Evolutionary conservation across 345 rosid genomes (phyloP), one percentile per base, ranked within the genome.

Genomic region (Salix udensis): DNA sequence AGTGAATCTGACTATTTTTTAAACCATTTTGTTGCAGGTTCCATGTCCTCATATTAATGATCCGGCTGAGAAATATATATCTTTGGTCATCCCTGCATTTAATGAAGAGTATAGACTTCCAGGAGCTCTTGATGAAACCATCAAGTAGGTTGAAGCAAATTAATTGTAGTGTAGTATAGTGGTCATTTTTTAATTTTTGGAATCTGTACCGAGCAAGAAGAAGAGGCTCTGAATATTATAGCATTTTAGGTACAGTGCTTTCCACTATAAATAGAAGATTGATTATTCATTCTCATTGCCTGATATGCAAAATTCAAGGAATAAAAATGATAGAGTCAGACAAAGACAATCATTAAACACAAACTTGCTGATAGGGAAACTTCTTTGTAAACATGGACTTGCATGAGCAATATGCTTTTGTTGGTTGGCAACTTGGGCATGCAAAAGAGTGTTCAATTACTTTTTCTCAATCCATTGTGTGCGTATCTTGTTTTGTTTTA

Each of bases 51-150:
- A 78, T 80, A 72, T 92, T 50, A 73, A 75, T 14, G 92, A 96
- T 77, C 97, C 98, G 24, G 89, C 97, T 0, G 90, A 87, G 75
- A 93, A 92, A 88, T 93, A 95, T 84, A 40, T 95, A 46, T 91
- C 99, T 13, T 77, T 95, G 77, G 87, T 95, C 70, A 84, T 95
- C 82, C 99, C 99, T 15, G 99, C 99, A 5, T 93, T 64, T 75
- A 95, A 95, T 65, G 99, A 95, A 82, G 98, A 93, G 84, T 86
- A 84, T 74, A 90, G 99, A 74, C 99, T 95, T 81, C 98, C 97
- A 74, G 89, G 83, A 46, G 94, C 97, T 46, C 94, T 95, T 67
- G 90, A 87, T 77, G 99, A 95, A 86, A 89, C 97, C 26, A 86
- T 96, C 88, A 88, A 84, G 98, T 96, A 86, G 76, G 93, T 87